These are phyloP conservation scores for Fraxinus latifolia DNA, from an alignment of 305 asterid genomes.

Conservation along the genomic window DNA sequence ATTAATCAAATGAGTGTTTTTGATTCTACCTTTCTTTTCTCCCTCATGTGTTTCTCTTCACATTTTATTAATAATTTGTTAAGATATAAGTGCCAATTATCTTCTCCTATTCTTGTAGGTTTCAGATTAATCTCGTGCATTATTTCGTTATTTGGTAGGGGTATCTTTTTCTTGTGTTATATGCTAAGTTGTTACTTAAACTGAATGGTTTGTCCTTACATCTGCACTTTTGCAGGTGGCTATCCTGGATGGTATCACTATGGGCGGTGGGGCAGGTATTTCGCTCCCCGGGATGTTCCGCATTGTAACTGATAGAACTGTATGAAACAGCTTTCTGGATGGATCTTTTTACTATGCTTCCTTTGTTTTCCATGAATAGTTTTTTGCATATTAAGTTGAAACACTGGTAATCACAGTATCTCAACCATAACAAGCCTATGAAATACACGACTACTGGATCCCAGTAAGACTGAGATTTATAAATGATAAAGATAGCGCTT, in stretches of 20 bases:
- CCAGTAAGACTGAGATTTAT: neutral
- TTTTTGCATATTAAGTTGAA: conserved; percentile 5
- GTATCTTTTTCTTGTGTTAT: conserved; percentile 15
- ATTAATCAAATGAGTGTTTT: neutral
- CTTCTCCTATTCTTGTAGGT: neutral
- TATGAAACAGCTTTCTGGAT: conserved; percentile 51
- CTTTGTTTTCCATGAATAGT: conserved; percentile 11
- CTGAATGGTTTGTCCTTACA: conserved; percentile 14
- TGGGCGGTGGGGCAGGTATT: conserved; percentile 98
- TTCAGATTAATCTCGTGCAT: neutral
- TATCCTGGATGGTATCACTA: conserved; percentile 82
- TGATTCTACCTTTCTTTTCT: neutral
- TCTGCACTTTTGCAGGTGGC: conserved; percentile 64
- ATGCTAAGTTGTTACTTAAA: conserved; percentile 12
- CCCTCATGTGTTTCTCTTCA: neutral
- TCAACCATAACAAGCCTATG: neutral
- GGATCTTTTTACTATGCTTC: conserved; percentile 23
- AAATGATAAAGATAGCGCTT: neutral
- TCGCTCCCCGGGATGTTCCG: conserved; percentile 97
- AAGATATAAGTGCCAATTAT: neutral
- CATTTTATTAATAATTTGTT: neutral
- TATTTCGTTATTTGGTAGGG: neutral
- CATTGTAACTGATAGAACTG: conserved; percentile 93
- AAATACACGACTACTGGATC: neutral
- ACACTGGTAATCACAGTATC: neutral